These are phyloP conservation scores for Grammothele lineata DNA, from an alignment of 768 basidiomycete species.

Conservation along the genomic window DNA sequence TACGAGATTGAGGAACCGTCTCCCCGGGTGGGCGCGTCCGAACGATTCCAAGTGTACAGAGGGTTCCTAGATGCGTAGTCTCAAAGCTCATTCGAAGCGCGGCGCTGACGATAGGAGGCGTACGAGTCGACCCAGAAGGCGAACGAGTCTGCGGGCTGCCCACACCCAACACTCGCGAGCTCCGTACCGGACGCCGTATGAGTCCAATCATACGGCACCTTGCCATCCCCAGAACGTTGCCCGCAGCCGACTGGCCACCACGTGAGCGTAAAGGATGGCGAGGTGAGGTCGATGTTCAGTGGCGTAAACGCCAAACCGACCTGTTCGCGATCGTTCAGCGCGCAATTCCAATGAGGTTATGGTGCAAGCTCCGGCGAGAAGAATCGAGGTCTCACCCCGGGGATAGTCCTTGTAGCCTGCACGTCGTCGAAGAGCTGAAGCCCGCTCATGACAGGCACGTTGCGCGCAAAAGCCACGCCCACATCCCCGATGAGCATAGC, in stretches of 20 bases:
- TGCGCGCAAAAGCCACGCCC: background rate
- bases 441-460: background rate
- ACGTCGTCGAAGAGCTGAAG: background rate
- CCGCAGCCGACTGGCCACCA: slow-evolving; percentile 1
- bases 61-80: too few species aligned
- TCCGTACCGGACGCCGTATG: background rate
- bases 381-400: too few species aligned
- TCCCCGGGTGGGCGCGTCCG: too few species aligned
- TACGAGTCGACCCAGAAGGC: slow-evolving; percentile 1
- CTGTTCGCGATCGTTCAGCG: too few species aligned
- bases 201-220: background rate
- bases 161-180: background rate
- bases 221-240: too few species aligned
- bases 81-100: too few species aligned
- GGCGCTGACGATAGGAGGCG: background rate
- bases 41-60: background rate
- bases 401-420: too few species aligned
- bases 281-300: background rate
- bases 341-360: too few species aligned
- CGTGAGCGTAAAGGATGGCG: background rate
- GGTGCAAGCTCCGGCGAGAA: too few species aligned
- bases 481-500: background rate
- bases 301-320: background rate
- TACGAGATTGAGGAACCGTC: too few species aligned
- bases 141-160: background rate